Evolutionary conservation across 768 basidiomycete species (phyloP).

Genomic region (Neoboletus magnificus): DNA sequence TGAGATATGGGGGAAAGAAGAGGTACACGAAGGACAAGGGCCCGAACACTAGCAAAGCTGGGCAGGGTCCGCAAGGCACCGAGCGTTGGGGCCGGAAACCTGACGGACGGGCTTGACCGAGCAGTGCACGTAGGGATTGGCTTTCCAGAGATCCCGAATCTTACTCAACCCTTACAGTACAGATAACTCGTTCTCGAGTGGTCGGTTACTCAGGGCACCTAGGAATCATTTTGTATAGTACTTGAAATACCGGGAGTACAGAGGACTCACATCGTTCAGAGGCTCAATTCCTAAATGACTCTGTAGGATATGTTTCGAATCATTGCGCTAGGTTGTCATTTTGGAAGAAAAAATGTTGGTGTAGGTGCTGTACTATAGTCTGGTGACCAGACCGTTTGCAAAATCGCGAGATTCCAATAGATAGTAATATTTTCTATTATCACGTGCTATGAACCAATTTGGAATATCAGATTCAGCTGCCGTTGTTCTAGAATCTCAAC

Average conservation of each 20-base stretch:
- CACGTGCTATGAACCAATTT: too few relatives aligned
- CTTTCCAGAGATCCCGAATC: neutral
- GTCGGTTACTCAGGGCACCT: neutral
- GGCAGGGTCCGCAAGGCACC: slow-evolving; percentile 38
- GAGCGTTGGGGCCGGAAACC: slow-evolving; percentile 37
- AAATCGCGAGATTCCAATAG: too few relatives aligned
- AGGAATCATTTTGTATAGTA: neutral
- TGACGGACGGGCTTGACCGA: slow-evolving; percentile 19
- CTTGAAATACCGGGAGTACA: neutral
- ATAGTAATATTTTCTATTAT: too few relatives aligned
- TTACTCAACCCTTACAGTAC: neutral
- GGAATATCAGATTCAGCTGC: too few relatives aligned
- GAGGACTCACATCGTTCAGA: neutral
- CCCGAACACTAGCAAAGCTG: slow-evolving; percentile 30
- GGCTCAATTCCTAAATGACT: too few relatives aligned
- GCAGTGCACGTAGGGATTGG: neutral
- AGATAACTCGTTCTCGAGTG: too few relatives aligned
- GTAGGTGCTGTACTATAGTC: too few relatives aligned
- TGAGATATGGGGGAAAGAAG: slow-evolving; percentile 25
- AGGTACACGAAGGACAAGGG: slow-evolving; percentile 23
- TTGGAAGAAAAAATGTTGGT: too few relatives aligned
- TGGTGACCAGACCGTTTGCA: too few relatives aligned
- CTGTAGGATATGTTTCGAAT: too few relatives aligned
- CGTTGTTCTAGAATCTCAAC: too few relatives aligned
- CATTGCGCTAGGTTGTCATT: too few relatives aligned